phyloP scores from a whole-genome alignment of 768 basidiomycete species.

The Tylopilus vinaceipallidus region DNA sequence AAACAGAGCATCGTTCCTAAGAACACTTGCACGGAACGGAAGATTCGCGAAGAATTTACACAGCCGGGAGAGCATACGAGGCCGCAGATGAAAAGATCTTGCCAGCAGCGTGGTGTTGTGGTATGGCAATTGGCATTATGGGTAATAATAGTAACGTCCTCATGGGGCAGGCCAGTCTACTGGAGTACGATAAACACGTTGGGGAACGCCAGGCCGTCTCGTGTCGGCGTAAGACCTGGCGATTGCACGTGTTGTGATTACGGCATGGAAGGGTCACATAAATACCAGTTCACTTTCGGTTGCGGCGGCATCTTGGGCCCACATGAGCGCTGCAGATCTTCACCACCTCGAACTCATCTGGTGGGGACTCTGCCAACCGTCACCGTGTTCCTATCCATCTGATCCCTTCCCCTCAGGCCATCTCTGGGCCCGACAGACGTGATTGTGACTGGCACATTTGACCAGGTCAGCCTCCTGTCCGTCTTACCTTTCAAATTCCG shows the following conservation, averaged over 20 bases:
- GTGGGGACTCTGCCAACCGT: conserved; percentile 33
- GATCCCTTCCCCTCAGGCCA: conserved; percentile 46
- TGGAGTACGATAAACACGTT: no score
- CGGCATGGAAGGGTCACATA: conserved; percentile 19
- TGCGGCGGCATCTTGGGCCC: conserved; percentile 18
- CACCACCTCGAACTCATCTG: conserved; percentile 55
- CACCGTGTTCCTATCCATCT: conserved; percentile 2
- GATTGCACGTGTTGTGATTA: conserved; percentile 23
- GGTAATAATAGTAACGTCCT: no score
- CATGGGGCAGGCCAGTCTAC: no score
- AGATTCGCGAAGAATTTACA: no score
- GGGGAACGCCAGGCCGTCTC: conserved; percentile 3
- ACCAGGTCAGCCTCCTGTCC: conserved; percentile 52
- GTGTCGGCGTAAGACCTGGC: no score
- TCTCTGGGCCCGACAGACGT: conserved; percentile 53
- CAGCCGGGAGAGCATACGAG: no score
- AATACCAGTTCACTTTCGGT: conserved; percentile 23
- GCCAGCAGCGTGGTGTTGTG: no score
- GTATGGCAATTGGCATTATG: no score
- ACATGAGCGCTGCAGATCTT: conserved; percentile 39
- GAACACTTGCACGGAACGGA: no score
- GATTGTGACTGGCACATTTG: conserved; percentile 75
- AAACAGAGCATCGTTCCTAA: no score
- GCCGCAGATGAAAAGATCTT: no score
- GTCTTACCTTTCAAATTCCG: background rate